A percentile compares a stretch with the other conserved stretches of the same genome.
Evolutionary conservation across 208 protist genomes (phyloP).

Genomic region (Leptomonas pyrrhocoris): DNA sequence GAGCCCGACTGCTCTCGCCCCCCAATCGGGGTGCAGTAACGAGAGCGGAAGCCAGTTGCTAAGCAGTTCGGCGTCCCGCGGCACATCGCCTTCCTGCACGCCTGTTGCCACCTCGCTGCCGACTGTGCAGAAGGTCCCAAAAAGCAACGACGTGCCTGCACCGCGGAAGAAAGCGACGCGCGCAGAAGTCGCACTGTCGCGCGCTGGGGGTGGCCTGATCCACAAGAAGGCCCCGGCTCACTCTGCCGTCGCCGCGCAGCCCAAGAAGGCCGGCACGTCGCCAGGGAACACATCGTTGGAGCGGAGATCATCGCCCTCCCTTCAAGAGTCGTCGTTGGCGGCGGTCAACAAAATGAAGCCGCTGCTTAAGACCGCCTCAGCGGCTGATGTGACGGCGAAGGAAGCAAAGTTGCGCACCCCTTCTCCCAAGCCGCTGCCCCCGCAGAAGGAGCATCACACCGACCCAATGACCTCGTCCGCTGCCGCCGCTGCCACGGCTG

Average conservation of each 20-base stretch:
- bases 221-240: constrained; percentile 9
- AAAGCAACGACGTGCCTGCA: background rate
- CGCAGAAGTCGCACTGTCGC: background rate
- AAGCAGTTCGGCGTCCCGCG: background rate
- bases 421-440: constrained; percentile 1
- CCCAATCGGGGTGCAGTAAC: background rate
- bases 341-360: background rate
- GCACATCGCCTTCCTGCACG: constrained; percentile 1
- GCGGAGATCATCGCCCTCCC: background rate
- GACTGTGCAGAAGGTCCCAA: background rate
- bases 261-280: constrained; percentile 8
- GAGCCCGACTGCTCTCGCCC: background rate
- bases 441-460: background rate
- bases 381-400: background rate
- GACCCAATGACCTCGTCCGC: background rate
- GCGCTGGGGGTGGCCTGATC: background rate
- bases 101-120: constrained; percentile 3
- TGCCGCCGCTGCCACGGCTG: background rate
- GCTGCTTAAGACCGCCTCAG: background rate
- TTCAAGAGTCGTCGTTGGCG: background rate
- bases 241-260: constrained; percentile 1
- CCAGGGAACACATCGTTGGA: constrained; percentile 1
- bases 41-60: constrained; percentile 4
- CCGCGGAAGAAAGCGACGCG: background rate
- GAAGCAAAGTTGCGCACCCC: background rate